Percentiles rank a stretch among this genome's conserved stretches.
phyloP scores from a whole-genome alignment of 129 eudicot species.

The Ambrosia artemisiifolia region DNA sequence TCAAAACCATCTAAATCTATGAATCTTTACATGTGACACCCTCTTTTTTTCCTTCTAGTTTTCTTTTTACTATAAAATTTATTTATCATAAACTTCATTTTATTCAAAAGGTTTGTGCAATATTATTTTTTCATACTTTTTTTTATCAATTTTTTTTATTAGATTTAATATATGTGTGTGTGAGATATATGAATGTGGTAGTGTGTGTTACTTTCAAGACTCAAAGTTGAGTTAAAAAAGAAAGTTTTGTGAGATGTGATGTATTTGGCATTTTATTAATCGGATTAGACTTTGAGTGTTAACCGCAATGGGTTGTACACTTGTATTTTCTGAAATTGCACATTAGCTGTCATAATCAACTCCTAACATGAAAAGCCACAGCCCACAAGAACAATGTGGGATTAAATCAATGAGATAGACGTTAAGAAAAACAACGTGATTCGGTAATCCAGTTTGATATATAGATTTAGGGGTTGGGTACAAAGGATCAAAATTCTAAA shows the following conservation, averaged over 20 bases:
- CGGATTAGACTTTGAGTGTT: slow-evolving; percentile 16
- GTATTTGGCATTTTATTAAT: slow-evolving; percentile 21
- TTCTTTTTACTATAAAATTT: too few species aligned
- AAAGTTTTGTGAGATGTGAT: slow-evolving; percentile 14
- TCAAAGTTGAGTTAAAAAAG: background rate
- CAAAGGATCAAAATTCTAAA: too few species aligned
- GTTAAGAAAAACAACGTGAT: background rate
- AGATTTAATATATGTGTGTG: background rate
- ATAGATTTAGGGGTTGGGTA: too few species aligned
- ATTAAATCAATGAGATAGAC: background rate
- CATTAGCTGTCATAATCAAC: slow-evolving; percentile 21
- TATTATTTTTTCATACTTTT: too few species aligned
- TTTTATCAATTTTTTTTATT: background rate
- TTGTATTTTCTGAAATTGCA: slow-evolving; percentile 14
- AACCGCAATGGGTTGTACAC: slow-evolving; percentile 18
- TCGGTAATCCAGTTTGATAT: background rate
- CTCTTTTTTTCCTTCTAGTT: background rate
- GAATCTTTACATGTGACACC: background rate
- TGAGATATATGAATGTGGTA: background rate
- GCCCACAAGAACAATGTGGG: slow-evolving; percentile 23
- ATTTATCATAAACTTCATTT: background rate
- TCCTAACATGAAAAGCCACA: slow-evolving; percentile 22
- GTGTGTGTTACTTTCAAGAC: slow-evolving; percentile 17
- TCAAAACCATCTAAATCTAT: background rate
- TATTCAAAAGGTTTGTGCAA: background rate